phyloP scores from a whole-genome alignment of 1,139 yeast genomes.

The Blastobotrys capitulatus region DNA sequence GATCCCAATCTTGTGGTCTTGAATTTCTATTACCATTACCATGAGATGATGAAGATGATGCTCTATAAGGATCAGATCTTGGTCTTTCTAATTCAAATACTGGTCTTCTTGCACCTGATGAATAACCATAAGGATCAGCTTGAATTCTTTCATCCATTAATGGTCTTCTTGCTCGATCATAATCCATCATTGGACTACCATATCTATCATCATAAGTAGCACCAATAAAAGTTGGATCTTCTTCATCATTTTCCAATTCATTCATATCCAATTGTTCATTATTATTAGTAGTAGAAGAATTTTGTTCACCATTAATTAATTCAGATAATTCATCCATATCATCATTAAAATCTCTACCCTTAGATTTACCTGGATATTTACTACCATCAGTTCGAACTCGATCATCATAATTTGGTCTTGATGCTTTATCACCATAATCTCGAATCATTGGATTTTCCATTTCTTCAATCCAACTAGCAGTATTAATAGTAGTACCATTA shows the following conservation, averaged over 20 bases:
- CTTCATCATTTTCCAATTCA: background rate
- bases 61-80: background rate
- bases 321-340: background rate
- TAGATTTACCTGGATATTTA: background rate
- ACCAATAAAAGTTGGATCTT: background rate
- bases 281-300: background rate
- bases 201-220: background rate
- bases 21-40: background rate
- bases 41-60: background rate
- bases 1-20: background rate
- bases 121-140: conserved; percentile 1
- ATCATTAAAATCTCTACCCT: background rate
- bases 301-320: background rate
- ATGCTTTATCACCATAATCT: background rate
- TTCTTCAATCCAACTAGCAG: background rate
- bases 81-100: background rate
- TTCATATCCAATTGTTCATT: too few relatives aligned
- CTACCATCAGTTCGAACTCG: background rate
- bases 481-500: background rate
- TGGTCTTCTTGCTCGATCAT: background rate
- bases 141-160: background rate
- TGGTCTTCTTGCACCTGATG: background rate
- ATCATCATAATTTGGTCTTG: background rate
- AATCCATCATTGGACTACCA: background rate
- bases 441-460: background rate